These are phyloP conservation scores for Bruguiera parviflora DNA, from an alignment of 345 rosid species.

Conservation along the genomic window DNA sequence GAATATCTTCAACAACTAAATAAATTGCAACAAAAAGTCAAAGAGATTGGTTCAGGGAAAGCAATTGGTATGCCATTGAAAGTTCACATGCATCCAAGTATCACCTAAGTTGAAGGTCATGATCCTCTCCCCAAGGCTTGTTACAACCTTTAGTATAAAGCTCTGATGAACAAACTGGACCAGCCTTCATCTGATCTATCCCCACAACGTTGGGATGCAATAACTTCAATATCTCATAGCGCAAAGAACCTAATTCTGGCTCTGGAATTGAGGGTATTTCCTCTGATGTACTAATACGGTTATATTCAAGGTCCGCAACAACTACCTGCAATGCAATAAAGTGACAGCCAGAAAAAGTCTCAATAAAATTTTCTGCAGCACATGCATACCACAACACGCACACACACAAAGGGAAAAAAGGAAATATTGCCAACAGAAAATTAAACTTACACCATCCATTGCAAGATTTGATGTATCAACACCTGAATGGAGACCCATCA, in stretches of 20 bases:
- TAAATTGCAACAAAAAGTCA: neutral
- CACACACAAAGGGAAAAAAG: neutral
- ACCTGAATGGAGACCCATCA: slow-evolving; percentile 99
- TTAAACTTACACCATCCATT: slow-evolving; percentile 95
- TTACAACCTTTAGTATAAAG: slow-evolving; percentile 44
- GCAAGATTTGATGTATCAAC: slow-evolving; percentile 79
- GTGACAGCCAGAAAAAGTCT: neutral
- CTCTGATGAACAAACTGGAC: slow-evolving; percentile 50
- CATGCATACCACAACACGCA: too few species aligned
- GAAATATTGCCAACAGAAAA: slow-evolving; percentile 4
- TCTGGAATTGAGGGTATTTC: slow-evolving; percentile 95
- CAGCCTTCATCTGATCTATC: slow-evolving; percentile 74
- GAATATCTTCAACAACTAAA: neutral
- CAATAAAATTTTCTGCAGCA: neutral
- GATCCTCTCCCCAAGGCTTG: slow-evolving; percentile 96
- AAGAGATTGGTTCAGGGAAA: slow-evolving; percentile 13
- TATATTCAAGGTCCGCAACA: slow-evolving; percentile 92
- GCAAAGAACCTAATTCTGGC: slow-evolving; percentile 81
- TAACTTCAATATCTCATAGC: slow-evolving; percentile 69
- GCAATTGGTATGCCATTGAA: slow-evolving; percentile 24
- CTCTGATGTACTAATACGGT: slow-evolving; percentile 75
- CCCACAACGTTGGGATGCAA: slow-evolving; percentile 83
- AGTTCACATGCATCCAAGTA: slow-evolving; percentile 28
- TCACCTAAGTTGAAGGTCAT: slow-evolving; percentile 94
- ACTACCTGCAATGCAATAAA: slow-evolving; percentile 64